phyloP scores from a whole-genome alignment of 2,329 filamentous ascomycete genomes.

The Fusarium redolens region DNA sequence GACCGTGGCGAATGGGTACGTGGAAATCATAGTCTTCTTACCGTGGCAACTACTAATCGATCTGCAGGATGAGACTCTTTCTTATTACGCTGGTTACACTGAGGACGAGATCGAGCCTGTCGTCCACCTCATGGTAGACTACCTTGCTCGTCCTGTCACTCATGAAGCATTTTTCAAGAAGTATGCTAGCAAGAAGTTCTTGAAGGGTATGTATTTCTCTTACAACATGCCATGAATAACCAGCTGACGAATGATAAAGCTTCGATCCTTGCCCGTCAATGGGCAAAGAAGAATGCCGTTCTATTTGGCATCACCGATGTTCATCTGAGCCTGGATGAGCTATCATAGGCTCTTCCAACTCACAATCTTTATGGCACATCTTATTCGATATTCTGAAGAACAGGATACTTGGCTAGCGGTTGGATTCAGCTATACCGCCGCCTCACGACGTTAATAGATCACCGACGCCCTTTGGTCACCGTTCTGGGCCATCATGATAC shows the following conservation, averaged over 20 bases:
- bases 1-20: conserved; percentile 92
- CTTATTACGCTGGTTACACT: conserved; percentile 92
- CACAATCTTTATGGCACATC: conserved; percentile 17
- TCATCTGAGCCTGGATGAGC: conserved; percentile 62
- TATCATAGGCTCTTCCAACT: conserved; percentile 45
- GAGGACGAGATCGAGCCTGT: conserved; percentile 95
- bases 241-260: conserved; percentile 62
- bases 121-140: conserved; percentile 95
- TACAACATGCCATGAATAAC: background rate
- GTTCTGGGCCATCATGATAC: conserved; percentile 41
- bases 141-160: conserved; percentile 87
- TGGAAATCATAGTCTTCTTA: conserved; percentile 32
- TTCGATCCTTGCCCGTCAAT: conserved; percentile 89
- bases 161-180: conserved; percentile 99
- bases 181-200: conserved; percentile 98
- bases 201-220: conserved; percentile 80
- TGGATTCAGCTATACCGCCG: conserved; percentile 47
- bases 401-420: conserved; percentile 47
- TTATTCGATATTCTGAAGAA: conserved; percentile 35
- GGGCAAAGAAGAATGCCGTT: conserved; percentile 84
- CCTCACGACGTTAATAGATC: conserved; percentile 52
- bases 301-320: conserved; percentile 66
- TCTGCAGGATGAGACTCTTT: conserved; percentile 79
- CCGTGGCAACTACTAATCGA: conserved; percentile 45
- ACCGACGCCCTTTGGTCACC: conserved; percentile 39